Conservation (phyloP, 2,329 filamentous ascomycete species). For the Colletotrichum aenigma region DNA sequence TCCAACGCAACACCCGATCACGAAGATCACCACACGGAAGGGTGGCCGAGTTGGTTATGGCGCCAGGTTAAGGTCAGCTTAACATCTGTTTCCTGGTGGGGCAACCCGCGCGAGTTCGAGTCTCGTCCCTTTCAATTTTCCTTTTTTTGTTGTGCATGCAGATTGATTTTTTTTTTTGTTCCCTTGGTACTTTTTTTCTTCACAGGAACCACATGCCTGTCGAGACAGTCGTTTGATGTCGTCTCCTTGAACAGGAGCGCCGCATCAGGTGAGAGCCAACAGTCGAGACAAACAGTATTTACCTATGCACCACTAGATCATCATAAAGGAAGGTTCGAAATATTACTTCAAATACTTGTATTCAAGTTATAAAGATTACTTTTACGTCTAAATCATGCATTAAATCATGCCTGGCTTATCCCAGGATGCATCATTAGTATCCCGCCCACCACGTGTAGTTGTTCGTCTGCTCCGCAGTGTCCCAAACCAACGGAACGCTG, state of each 20-base stretch:
- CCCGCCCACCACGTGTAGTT: conserved; percentile 21
- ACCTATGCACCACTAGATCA: neutral
- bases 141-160: neutral
- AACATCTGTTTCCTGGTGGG: conserved; percentile 21
- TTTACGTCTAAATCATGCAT: neutral
- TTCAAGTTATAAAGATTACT: neutral
- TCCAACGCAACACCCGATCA: fast-evolving
- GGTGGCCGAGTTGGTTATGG: conserved; percentile 22
- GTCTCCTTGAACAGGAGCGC: too few species aligned
- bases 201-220: neutral
- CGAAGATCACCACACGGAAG: neutral
- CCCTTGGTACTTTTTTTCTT: neutral
- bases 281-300: too few species aligned
- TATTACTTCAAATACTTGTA: neutral
- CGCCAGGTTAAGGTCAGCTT: conserved; percentile 21
- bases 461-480: conserved; percentile 16
- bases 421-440: neutral
- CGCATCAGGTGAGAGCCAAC: too few species aligned
- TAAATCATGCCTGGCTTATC: neutral
- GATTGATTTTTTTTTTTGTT: neutral
- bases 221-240: neutral
- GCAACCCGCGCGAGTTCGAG: conserved; percentile 22
- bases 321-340: fast-evolving
- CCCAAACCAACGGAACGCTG: conserved; percentile 14
- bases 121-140: conserved; percentile 21